Evolutionary conservation across 768 basidiomycete species (phyloP), one percentile per base, ranked within the genome.

Genomic region (Pisolithus marmoratus): DNA sequence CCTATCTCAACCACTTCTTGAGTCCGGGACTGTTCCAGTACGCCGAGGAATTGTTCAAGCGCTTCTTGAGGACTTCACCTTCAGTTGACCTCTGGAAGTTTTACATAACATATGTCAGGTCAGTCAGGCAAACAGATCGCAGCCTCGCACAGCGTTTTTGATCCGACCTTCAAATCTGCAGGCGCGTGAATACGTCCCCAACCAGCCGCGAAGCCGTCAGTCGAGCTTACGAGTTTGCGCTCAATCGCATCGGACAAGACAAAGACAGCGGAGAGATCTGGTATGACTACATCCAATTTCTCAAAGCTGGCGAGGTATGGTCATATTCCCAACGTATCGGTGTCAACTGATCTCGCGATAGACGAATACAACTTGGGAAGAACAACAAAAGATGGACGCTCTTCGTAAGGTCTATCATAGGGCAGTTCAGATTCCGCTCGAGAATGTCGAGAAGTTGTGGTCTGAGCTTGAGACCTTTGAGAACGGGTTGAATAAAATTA

Each of bases 101-200:
- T 63, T 99, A 99, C 70, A 74, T 99, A 56, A 85, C 84, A 42
- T 97, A 96, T 69, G 91, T 99, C 62, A 82, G 95, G 78, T 88
- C 70, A 60, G 84, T 80, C 34, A 15, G 54, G 40, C 17, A 44
- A 49, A 51, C 53, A 45, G 47, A 31, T 37, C 51, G 24, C 48
- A 43, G 49, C 56, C 38, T 31, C 54, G 46, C 46, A 26, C 44
- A 50, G 41, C 23, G 20, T 48, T 22, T 22, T 45, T 45, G 23
- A 45, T 45, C 14, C 24, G 17, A 34, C 9, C 53, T 56, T 54
- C 54, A 59, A 60, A 49, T 54, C 54, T 56, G 48, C 58, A 89
- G 86, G 64, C 84, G 85, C 58, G 73, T 85, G 46, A 90, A 88
- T 54, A 70, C 73, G n/a, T 80, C 78, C 24, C 80, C 86, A 0